A percentile compares a stretch with the other conserved stretches of the same genome.
Conservation (phyloP, 495 filamentous ascomycete genomes). For the Neurospora sp. region DNA sequence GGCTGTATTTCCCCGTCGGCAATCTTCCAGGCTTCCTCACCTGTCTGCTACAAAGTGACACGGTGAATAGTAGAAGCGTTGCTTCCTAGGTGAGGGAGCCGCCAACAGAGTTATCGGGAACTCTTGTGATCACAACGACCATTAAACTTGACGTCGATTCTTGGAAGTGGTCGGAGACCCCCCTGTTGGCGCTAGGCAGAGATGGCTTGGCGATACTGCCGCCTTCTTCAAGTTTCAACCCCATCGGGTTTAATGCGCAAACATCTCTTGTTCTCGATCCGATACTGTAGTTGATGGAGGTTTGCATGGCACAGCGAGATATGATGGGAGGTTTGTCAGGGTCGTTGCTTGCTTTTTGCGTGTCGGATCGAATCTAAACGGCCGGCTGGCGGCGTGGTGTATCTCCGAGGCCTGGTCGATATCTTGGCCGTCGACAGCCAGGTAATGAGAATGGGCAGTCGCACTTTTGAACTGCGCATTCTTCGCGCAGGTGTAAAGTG, state of each 20-base stretch:
- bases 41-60: not conserved
- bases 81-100: not conserved
- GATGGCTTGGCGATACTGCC: not conserved
- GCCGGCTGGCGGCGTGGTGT: not conserved
- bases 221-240: not conserved
- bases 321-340: not conserved
- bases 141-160: not conserved
- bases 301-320: too few relatives aligned
- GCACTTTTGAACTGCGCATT: not conserved
- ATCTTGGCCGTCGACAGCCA: not conserved
- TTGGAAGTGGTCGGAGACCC: not conserved
- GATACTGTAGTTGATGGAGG: not conserved
- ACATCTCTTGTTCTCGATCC: not conserved
- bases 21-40: not conserved
- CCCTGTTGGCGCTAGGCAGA: not conserved
- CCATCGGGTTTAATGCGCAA: not conserved
- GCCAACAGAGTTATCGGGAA: not conserved
- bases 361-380: not conserved
- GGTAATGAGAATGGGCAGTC: not conserved
- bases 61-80: not conserved
- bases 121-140: not conserved
- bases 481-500: not conserved
- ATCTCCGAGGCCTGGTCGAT: not conserved
- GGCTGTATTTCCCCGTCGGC: not conserved
- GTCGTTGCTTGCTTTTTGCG: not conserved